Conservation (phyloP, 140 eudicot genomes). For the Senecio squalidus region DNA sequence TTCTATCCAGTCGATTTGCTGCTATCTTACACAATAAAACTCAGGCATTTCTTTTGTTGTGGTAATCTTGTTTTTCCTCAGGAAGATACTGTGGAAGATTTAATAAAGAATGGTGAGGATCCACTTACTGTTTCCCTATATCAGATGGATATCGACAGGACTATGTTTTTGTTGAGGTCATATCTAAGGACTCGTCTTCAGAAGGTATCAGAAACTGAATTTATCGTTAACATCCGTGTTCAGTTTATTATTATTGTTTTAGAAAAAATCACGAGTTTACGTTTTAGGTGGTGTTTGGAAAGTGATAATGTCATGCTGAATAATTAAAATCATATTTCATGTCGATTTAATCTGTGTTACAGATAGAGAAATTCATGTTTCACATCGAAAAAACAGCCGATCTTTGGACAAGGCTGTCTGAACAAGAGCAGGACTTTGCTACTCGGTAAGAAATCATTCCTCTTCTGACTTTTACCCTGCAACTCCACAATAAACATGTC, state of each 20-base stretch:
- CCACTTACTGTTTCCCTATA: constrained; percentile 82
- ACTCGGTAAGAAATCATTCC: constrained; percentile 31
- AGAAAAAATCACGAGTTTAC: too few relatives aligned
- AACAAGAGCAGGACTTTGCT: constrained; percentile 68
- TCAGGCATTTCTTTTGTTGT: neutral
- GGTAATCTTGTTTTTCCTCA: constrained; percentile 7
- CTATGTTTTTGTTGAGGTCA: constrained; percentile 71
- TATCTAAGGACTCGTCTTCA: constrained; percentile 89
- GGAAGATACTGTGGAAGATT: constrained; percentile 86
- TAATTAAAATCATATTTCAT: too few relatives aligned
- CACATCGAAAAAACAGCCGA: constrained; percentile 58
- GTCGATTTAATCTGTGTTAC: constrained; percentile 11
- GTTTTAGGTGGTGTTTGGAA: too few relatives aligned
- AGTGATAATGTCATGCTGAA: too few relatives aligned
- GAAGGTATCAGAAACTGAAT: constrained; percentile 40
- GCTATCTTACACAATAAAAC: too few relatives aligned
- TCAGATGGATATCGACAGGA: constrained; percentile 93
- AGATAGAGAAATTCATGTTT: constrained; percentile 77
- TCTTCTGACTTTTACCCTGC: neutral
- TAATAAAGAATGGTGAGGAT: constrained; percentile 53
- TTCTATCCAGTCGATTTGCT: too few relatives aligned
- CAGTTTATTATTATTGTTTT: too few relatives aligned
- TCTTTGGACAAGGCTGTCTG: constrained; percentile 71
- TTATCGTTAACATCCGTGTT: too few relatives aligned
- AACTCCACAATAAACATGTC: neutral